A percentile compares a stretch with the other conserved stretches of the same genome.
Conservation (phyloP, 2,329 filamentous ascomycete genomes). For the Coniochaeta sp. region DNA sequence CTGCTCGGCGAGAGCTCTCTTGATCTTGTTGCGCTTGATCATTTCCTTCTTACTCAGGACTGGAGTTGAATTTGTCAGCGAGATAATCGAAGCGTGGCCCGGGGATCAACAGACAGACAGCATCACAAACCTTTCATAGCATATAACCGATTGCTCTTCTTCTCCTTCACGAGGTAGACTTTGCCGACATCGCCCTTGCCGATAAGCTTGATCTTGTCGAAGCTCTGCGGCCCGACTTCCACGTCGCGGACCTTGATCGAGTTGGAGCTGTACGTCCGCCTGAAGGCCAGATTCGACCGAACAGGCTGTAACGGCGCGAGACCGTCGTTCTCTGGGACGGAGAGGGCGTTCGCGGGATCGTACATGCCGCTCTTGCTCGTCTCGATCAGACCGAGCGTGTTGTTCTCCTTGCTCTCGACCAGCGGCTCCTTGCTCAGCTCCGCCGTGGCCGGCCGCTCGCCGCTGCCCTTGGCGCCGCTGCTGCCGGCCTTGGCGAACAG, state of each 20-base stretch:
- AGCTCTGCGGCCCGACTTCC: constrained; percentile 89
- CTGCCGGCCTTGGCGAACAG: constrained; percentile 55
- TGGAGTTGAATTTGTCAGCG: constrained; percentile 37
- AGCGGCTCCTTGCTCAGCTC: constrained; percentile 81
- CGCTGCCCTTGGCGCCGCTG: constrained; percentile 37
- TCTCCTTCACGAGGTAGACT: constrained; percentile 94
- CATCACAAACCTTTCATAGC: constrained; percentile 85
- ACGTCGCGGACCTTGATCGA: constrained; percentile 98
- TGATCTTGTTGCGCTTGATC: constrained; percentile 99
- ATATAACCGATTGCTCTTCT: constrained; percentile 92
- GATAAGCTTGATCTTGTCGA: constrained; percentile 99
- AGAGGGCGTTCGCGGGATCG: constrained; percentile 29
- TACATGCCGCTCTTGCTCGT: constrained; percentile 26
- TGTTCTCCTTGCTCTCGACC: constrained; percentile 46
- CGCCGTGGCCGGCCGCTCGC: constrained; percentile 71
- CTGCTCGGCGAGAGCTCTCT: constrained; percentile 92
- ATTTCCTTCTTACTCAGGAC: constrained; percentile 99
- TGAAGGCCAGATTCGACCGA: constrained; percentile 56
- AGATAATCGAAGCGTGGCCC: not conserved
- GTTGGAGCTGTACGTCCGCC: constrained; percentile 96
- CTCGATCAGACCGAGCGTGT: constrained; percentile 38
- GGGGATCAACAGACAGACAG: not conserved
- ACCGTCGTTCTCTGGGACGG: constrained; percentile 38
- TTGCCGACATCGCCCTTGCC: constrained; percentile 98
- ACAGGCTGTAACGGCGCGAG: constrained; percentile 55